Evolutionary conservation across 345 rosid species (phyloP), one percentile per base, ranked within the genome.

Genomic region (Raphanus sativus): DNA sequence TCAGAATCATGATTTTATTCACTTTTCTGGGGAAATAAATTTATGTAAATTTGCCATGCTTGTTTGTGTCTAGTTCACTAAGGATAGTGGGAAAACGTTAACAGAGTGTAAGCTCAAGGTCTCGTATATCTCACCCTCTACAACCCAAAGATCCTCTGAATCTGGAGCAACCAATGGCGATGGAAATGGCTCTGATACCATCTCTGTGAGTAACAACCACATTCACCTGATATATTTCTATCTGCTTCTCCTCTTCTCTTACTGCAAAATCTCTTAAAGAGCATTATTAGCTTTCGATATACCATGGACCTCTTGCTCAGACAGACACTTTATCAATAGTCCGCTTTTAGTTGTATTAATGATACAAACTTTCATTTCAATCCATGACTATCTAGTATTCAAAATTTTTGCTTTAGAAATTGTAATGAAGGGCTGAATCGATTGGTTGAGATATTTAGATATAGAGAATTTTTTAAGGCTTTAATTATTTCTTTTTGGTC

Each of bases 81-180:
- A 90, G 83, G 97, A 88, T 34, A 82, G 82, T 79, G 93, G 89
- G 73, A 92, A 80, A 81, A 62, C 79, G 25, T 76, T 94, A 66
- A 87, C 91, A 80, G 98, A 94, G 74, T 83, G 86, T 83, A 90
- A 89, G 86, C 96, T 95, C 54, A 95, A 86, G 85, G 99, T 92
- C 75, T 76, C 86, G 1, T 91, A 92, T 73, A 65, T 79, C 60
- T 25, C 90, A 45, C 86, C 90, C 24, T 82, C 88, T 30, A 82
- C 94, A 17, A 32, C 88, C 40, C 86, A 83, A 75, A 91, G 80
- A 70, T 84, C 80, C 75, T 80, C 83, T 54, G 90, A 83, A 59
- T 88, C 88, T 59, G 88, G 85, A 65, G 75, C 79, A 62, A 76
- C 82, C 40, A 84, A 66, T 85, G 84, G 76, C 73, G 79, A 86